Base-by-base conservation (phyloP, 768 basidiomycete species). In the Tubosaeta sp. region DNA sequence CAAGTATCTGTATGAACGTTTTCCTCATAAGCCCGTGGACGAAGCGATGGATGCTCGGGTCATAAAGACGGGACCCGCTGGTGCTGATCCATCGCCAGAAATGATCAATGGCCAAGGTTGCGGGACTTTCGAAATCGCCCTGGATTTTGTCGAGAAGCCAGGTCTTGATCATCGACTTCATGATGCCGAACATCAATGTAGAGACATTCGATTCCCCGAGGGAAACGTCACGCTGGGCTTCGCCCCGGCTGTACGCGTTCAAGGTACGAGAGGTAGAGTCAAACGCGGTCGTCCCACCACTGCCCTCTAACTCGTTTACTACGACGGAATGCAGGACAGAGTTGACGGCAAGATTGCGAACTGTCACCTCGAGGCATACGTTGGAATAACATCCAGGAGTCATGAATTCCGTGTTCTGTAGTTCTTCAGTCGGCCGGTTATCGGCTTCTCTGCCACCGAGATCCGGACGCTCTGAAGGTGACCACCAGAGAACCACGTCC, bases 51-150 rank as follows among this genome's bases (percentile, higher is more conserved):
- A 99, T 77, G 53, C 91, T 86, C 2, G 93, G 85, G 64, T 99
- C 97, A 65, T 92, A 95, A 75, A 98, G 83, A 52, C 85, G 79
- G 16, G 94, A 89, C 6, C 84, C 77, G 41, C 80, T 83, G 2
- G 92, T 92, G 66, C 85, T 88, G 58, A 97, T 80, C 97, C 97
- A 99, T 39, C 97, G 78, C 93, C 95, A 97, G 73, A 98, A 97
- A 70, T 98, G 94, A 62, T 95, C 90, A 48, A 97, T 80, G 3
- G 85, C 83, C 3, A 89, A 62, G 2, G 80, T 77, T 1, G 88
- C 85, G 0, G 86, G 83, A 52, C 83, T 81, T 13, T 80, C 77
- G 31, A 80, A 81, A 57, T 85, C 78, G 55, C 78, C 73, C 57
- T 83, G 83, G 47, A 92, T 82, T 61, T 89, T 86, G 66, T 97